phyloP scores from a whole-genome alignment of 2,329 filamentous ascomycete genomes.

The Penicillium hordei region DNA sequence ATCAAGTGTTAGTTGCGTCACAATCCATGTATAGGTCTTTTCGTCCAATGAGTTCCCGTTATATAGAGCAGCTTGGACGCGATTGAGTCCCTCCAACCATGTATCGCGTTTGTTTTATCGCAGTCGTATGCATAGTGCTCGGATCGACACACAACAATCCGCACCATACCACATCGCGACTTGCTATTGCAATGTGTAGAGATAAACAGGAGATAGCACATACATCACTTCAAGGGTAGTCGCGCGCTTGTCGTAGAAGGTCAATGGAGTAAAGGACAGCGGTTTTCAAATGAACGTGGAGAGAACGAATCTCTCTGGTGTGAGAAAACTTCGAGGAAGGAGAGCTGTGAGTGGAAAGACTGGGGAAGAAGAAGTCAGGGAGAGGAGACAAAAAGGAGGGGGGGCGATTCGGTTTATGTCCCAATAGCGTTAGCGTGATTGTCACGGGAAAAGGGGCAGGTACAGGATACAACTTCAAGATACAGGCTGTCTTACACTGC shows the following conservation, averaged over 20 bases:
- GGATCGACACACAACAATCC: not conserved
- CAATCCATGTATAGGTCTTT: not conserved
- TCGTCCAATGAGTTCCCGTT: too few species aligned
- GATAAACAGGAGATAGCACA: conserved; percentile 14
- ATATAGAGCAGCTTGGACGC: not conserved
- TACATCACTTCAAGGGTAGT: conserved; percentile 33
- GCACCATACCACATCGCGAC: not conserved
- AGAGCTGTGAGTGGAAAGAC: conserved; percentile 12
- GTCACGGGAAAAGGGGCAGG: conserved; percentile 9
- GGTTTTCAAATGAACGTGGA: conserved; percentile 43
- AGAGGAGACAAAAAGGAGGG: conserved; percentile 16
- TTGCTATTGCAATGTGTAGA: not conserved
- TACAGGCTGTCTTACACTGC: conserved; percentile 9
- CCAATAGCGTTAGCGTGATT: conserved; percentile 10
- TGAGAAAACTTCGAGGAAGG: conserved; percentile 34
- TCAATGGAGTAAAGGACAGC: conserved; percentile 26
- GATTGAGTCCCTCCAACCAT: not conserved
- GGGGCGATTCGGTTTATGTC: conserved; percentile 17
- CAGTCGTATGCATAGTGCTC: not conserved
- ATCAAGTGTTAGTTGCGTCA: conserved; percentile 3
- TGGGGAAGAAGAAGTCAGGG: conserved; percentile 25
- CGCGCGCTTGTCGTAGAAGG: conserved; percentile 33
- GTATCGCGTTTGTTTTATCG: not conserved
- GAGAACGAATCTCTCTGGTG: conserved; percentile 43
- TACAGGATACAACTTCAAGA: not conserved